A percentile compares a stretch with the other conserved stretches of the same genome.
phyloP scores from a whole-genome alignment of 805 yeast species.

The Wickerhamiella occidentalis region DNA sequence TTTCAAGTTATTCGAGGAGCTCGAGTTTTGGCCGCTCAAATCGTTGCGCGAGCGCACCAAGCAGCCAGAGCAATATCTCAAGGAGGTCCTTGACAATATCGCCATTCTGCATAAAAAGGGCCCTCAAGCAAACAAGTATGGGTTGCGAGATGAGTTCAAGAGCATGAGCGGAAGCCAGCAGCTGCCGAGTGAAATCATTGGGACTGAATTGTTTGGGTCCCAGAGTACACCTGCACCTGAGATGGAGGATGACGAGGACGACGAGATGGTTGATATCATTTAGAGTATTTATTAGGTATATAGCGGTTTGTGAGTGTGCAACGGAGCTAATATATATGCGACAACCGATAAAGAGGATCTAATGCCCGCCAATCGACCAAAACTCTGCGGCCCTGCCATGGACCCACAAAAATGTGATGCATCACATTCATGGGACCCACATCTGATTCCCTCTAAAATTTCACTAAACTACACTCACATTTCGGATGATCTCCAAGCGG shows the following conservation, averaged over 20 bases:
- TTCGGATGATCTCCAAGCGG: too few relatives aligned
- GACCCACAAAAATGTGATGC: too few relatives aligned
- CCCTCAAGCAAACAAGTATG: constrained; percentile 86
- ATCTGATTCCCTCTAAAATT: too few relatives aligned
- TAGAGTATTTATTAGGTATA: too few relatives aligned
- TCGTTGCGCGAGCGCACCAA: constrained; percentile 86
- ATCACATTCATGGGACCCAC: too few relatives aligned
- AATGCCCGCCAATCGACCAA: too few relatives aligned
- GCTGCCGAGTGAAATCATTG: neutral
- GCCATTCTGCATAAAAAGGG: constrained; percentile 88
- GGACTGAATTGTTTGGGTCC: neutral
- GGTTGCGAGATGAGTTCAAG: constrained; percentile 81
- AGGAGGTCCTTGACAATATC: constrained; percentile 80
- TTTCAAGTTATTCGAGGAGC: constrained; percentile 83
- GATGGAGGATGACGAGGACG: constrained; percentile 5
- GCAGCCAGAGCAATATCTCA: constrained; percentile 83
- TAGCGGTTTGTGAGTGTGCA: too few relatives aligned
- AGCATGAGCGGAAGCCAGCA: constrained; percentile 31
- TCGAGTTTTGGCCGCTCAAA: constrained; percentile 92
- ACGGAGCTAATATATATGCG: too few relatives aligned
- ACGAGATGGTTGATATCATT: constrained; percentile 7
- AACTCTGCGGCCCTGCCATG: too few relatives aligned
- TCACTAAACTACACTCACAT: too few relatives aligned
- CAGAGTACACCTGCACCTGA: neutral
- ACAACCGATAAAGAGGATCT: too few relatives aligned